These are phyloP conservation scores for Yamadazyma sp. DNA, from an alignment of 805 yeast genomes.

Conservation along the genomic window DNA sequence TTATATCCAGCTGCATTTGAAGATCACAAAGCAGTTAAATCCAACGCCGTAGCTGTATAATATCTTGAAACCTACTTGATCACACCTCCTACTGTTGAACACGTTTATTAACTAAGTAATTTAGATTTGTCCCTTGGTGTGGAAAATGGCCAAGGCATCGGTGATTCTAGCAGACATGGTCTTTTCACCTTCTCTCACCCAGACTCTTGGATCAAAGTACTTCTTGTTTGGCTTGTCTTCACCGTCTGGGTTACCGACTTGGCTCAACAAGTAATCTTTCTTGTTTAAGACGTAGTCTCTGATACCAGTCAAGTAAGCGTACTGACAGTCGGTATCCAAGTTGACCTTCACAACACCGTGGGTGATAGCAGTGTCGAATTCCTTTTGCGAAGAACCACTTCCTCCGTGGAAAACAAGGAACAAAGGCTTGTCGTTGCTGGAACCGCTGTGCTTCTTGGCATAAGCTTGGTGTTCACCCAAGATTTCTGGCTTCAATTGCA, in stretches of 20 bases:
- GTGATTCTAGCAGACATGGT: conserved; percentile 87
- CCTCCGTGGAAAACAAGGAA: conserved; percentile 99
- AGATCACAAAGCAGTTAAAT: too few relatives aligned
- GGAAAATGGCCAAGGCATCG: conserved; percentile 84
- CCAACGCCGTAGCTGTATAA: too few relatives aligned
- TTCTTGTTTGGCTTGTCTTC: conserved; percentile 99
- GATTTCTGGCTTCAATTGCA: conserved; percentile 85
- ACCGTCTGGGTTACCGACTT: conserved; percentile 99
- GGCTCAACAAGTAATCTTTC: conserved; percentile 88
- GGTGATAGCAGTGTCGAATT: conserved; percentile 86
- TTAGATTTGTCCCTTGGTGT: conserved; percentile 60
- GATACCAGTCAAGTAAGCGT: conserved; percentile 94
- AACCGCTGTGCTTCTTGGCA: conserved; percentile 67
- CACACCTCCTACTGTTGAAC: too few relatives aligned
- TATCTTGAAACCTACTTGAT: too few relatives aligned
- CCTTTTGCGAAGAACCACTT: conserved; percentile 92
- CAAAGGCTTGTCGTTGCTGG: conserved; percentile 65
- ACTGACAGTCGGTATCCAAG: conserved; percentile 99
- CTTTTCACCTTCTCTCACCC: conserved; percentile 99
- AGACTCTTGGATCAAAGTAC: conserved; percentile 99
- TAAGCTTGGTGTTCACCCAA: conserved; percentile 94
- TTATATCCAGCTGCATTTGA: too few relatives aligned
- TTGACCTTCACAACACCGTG: conserved; percentile 98
- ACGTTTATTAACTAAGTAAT: conserved; percentile 1
- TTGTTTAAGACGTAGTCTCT: conserved; percentile 94